Conservation (phyloP, 768 basidiomycete species). For the Rhodotorula kratochvilovae region DNA sequence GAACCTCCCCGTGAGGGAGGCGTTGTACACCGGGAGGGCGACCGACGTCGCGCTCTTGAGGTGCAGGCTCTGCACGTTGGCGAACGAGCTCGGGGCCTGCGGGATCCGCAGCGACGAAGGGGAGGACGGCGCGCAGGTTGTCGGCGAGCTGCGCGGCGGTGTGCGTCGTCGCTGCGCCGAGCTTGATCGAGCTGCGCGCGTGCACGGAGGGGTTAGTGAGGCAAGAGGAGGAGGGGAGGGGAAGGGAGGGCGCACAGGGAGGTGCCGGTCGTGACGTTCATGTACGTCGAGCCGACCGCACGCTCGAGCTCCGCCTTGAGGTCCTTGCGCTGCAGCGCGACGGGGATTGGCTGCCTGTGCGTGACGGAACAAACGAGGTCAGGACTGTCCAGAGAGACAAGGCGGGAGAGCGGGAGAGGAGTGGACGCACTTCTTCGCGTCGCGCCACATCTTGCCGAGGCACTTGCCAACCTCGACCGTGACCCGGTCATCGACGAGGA, state of each 20-base stretch:
- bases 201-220: constrained; percentile 2
- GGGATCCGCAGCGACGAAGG: constrained; percentile 65
- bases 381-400: background rate
- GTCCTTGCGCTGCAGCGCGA: constrained; percentile 79
- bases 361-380: constrained; percentile 9
- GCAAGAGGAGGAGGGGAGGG: background rate
- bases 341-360: constrained; percentile 85
- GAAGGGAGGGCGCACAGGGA: constrained; percentile 64
- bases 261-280: constrained; percentile 90
- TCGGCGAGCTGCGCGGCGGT: constrained; percentile 66
- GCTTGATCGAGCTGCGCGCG: constrained; percentile 67
- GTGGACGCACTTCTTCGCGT: constrained; percentile 83
- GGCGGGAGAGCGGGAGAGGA: background rate
- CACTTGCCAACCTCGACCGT: constrained; percentile 79
- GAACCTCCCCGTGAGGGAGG: constrained; percentile 63
- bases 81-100: constrained; percentile 65
- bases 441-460: constrained; percentile 83
- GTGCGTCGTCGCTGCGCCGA: constrained; percentile 65
- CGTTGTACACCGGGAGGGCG: constrained; percentile 70
- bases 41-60: constrained; percentile 83
- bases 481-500: constrained; percentile 87
- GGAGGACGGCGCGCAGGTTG: constrained; percentile 74
- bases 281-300: constrained; percentile 88
- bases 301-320: constrained; percentile 87
- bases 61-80: constrained; percentile 79